Conservation (phyloP, 768 basidiomycete species). For the Xerocomus spinulosus region DNA sequence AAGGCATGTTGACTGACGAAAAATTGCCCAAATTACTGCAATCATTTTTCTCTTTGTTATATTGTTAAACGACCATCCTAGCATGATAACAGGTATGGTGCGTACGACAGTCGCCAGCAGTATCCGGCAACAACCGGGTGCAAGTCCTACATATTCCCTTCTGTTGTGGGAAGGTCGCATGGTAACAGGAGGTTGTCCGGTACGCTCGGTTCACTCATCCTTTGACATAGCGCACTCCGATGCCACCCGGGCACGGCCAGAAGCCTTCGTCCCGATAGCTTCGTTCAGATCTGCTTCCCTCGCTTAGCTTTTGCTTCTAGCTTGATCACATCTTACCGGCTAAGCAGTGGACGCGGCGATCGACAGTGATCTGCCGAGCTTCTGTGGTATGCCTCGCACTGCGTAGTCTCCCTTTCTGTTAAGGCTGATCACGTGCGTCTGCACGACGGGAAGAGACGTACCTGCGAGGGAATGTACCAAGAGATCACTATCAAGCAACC, state of each 20-base stretch:
- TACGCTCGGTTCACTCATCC: not conserved
- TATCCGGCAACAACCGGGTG: not conserved
- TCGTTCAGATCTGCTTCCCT: not conserved
- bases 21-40: too few relatives aligned
- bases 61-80: too few relatives aligned
- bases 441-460: not conserved
- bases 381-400: not conserved
- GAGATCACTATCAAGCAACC: too few relatives aligned
- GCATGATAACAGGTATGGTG: too few relatives aligned
- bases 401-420: not conserved
- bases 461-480: too few relatives aligned
- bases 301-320: not conserved
- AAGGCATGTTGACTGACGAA: too few relatives aligned
- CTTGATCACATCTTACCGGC: not conserved
- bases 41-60: too few relatives aligned
- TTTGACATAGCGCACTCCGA: too few relatives aligned
- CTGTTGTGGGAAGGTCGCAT: not conserved
- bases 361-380: not conserved
- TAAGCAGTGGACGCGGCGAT: not conserved
- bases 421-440: not conserved
- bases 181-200: not conserved
- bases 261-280: not conserved
- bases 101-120: too few relatives aligned
- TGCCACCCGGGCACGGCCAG: too few relatives aligned
- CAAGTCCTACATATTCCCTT: not conserved